phyloP scores from a whole-genome alignment of 2,329 filamentous ascomycete species.

The Colletotrichum paranaense region DNA sequence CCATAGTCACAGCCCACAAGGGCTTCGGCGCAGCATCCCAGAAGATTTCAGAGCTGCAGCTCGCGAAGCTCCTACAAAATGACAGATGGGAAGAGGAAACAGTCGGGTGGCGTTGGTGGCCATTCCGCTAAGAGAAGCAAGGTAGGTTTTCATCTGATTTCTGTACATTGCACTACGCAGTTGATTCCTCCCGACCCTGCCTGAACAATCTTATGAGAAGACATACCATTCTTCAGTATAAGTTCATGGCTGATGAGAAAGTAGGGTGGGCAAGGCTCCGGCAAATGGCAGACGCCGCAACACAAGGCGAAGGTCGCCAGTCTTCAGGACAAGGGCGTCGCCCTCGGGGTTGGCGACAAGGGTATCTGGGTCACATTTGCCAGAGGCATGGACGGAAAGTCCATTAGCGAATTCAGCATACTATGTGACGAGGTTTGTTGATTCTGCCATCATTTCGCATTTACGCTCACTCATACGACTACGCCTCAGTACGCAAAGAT shows the following conservation, averaged over 20 bases:
- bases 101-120: conserved; percentile 37
- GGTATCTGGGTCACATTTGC: conserved; percentile 86
- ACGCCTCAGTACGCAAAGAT: conserved; percentile 71
- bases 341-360: conserved; percentile 74
- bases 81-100: conserved; percentile 49
- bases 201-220: neutral
- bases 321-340: conserved; percentile 53
- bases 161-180: neutral
- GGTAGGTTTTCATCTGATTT: conserved; percentile 42
- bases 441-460: neutral
- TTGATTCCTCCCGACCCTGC: neutral
- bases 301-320: conserved; percentile 62
- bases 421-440: conserved; percentile 73
- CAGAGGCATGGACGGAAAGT: conserved; percentile 76
- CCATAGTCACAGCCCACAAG: neutral
- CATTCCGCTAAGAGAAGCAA: conserved; percentile 53
- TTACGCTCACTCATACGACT: neutral
- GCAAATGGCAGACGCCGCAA: conserved; percentile 72
- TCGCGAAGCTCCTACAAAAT: conserved; percentile 37
- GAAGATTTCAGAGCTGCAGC: neutral
- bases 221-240: neutral
- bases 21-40: neutral
- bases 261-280: conserved; percentile 48
- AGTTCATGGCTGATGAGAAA: neutral
- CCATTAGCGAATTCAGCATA: conserved; percentile 73